phyloP scores from a whole-genome alignment of 2,329 filamentous ascomycete genomes.

The Alternaria infectoria region DNA sequence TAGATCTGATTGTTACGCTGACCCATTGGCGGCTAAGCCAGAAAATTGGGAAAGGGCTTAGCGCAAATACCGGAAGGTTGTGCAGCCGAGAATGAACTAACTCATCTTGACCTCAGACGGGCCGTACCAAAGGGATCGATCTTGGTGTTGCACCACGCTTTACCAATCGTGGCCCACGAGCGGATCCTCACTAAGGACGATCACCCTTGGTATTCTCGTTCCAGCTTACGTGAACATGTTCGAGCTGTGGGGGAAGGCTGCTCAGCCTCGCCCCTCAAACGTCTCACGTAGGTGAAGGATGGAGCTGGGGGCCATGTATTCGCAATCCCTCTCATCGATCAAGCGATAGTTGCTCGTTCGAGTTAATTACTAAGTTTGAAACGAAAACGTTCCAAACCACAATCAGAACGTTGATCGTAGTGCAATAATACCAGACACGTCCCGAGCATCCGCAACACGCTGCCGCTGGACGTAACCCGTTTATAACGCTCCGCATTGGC shows the following conservation, averaged over 20 bases:
- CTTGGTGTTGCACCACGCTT: neutral
- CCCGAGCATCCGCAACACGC: neutral
- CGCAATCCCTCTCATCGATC: neutral
- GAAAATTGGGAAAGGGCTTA: neutral
- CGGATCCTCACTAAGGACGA: neutral
- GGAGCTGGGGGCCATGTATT: neutral
- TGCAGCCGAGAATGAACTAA: neutral
- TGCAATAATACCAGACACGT: neutral
- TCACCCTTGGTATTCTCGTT: neutral
- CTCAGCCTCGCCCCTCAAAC: neutral
- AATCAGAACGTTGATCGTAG: neutral
- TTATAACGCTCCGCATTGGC: neutral
- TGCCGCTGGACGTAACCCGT: neutral
- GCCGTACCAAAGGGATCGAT: neutral
- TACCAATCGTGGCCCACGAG: neutral
- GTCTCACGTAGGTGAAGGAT: neutral
- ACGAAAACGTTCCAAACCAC: neutral
- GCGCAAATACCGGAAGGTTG: neutral
- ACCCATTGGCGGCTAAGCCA: neutral
- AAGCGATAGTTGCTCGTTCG: neutral
- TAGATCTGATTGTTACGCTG: neutral
- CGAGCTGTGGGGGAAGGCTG: neutral
- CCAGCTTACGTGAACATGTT: neutral
- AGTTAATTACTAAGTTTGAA: neutral
- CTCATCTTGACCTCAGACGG: neutral